A percentile compares a stretch with the other conserved stretches of the same genome.
These are phyloP conservation scores for Cladosporium cucumerinum DNA, from an alignment of 2,329 filamentous ascomycete species.

Conservation along the genomic window DNA sequence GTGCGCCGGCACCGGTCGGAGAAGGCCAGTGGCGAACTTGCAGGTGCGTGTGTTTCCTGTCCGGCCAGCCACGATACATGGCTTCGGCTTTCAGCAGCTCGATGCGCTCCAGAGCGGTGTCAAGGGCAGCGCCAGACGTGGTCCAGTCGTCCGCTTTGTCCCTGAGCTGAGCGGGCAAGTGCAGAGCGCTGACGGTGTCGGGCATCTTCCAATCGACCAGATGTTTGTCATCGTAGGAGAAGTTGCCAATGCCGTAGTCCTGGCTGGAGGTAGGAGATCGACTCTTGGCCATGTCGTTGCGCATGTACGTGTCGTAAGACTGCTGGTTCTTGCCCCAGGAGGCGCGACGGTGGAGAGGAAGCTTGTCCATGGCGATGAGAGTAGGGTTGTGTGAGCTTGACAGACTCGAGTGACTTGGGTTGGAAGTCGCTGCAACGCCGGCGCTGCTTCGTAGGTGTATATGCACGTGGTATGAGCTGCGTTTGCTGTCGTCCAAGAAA, in stretches of 20 bases:
- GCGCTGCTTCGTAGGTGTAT: constrained; percentile 7
- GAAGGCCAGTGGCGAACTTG: constrained; percentile 17
- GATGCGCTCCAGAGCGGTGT: constrained; percentile 40
- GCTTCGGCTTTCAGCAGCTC: constrained; percentile 34
- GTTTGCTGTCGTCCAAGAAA: constrained; percentile 6
- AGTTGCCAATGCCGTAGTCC: constrained; percentile 31
- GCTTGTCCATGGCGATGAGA: constrained; percentile 6
- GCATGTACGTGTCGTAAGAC: constrained; percentile 26
- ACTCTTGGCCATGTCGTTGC: constrained; percentile 23
- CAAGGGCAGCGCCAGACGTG: constrained; percentile 45
- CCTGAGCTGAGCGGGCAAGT: constrained; percentile 37
- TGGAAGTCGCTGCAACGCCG: constrained; percentile 5
- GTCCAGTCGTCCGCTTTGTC: constrained; percentile 37
- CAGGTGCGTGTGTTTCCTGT: constrained; percentile 18
- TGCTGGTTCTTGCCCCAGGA: constrained; percentile 27
- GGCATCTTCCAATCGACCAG: constrained; percentile 40
- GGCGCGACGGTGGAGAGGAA: constrained; percentile 29
- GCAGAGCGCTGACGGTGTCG: constrained; percentile 31
- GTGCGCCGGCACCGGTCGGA: constrained; percentile 18
- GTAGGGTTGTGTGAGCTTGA: background rate
- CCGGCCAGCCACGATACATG: constrained; percentile 32
- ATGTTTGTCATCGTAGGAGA: constrained; percentile 37
- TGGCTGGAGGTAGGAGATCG: constrained; percentile 20
- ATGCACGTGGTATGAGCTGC: background rate
- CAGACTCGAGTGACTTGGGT: background rate